Conservation (phyloP, 768 basidiomycete species). For the Artomyces pyxidatus region DNA sequence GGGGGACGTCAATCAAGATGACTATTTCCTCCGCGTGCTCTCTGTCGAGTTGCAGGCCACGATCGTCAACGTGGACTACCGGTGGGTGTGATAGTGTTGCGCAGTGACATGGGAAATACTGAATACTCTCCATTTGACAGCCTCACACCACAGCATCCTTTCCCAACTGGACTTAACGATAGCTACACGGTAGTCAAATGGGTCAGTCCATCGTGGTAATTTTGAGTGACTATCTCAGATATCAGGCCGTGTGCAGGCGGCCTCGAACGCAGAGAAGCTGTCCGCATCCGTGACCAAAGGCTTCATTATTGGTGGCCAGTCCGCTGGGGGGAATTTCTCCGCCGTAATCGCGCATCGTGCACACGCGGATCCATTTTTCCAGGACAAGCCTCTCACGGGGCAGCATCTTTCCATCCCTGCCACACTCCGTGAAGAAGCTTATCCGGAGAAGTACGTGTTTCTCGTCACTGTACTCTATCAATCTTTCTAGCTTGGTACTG, state of each 20-base stretch:
- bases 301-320: not conserved
- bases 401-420: not conserved
- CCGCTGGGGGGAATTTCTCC: slow-evolving; percentile 1
- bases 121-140: too few species aligned
- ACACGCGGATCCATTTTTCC: not conserved
- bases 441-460: not conserved
- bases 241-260: not conserved
- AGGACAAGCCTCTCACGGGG: not conserved
- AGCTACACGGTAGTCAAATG: slow-evolving; percentile 18
- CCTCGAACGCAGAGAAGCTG: not conserved
- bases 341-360: not conserved
- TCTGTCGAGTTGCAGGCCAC: slow-evolving; percentile 5
- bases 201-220: not conserved
- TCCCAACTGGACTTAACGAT: slow-evolving; percentile 13
- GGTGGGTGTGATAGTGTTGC: too few species aligned
- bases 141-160: slow-evolving; percentile 17
- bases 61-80: slow-evolving; percentile 10
- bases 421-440: too few species aligned
- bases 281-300: not conserved
- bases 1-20: slow-evolving; percentile 14
- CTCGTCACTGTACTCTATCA: too few species aligned
- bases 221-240: not conserved
- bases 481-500: too few species aligned
- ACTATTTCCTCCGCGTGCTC: slow-evolving; percentile 9
- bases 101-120: too few species aligned